Evolutionary conservation across 345 rosid genomes (phyloP).

Genomic region (Pistacia atlantica): DNA sequence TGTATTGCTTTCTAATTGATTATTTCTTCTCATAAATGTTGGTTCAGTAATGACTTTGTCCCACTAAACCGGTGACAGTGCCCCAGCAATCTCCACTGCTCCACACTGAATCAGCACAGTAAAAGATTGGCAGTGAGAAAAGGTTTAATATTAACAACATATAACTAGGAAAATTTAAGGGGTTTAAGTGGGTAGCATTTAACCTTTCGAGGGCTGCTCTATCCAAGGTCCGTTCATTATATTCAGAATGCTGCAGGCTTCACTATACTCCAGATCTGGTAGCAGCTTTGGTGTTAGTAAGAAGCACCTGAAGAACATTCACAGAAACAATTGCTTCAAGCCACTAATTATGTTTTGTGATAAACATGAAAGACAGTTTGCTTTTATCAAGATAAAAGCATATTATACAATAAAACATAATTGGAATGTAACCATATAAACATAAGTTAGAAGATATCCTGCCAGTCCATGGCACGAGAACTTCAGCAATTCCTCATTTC

Average conservation of each 20-base stretch:
- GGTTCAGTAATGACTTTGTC: slow-evolving; percentile 29
- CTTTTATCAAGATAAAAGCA: neutral
- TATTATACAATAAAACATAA: too few species aligned
- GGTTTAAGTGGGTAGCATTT: neutral
- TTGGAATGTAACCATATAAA: too few species aligned
- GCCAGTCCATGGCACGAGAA: too few species aligned
- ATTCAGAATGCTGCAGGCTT: slow-evolving; percentile 87
- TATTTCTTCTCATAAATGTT: neutral
- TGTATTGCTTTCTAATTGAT: neutral
- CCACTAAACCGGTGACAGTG: slow-evolving; percentile 39
- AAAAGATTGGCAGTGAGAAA: slow-evolving; percentile 1
- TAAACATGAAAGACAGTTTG: neutral
- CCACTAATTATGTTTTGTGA: neutral
- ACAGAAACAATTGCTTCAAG: neutral
- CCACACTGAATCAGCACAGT: slow-evolving; percentile 54
- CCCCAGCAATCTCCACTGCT: slow-evolving; percentile 73
- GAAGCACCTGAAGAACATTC: slow-evolving; percentile 63
- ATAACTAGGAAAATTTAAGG: too few species aligned
- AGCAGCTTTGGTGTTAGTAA: slow-evolving; percentile 87
- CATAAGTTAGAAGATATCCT: neutral
- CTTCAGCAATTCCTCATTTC: too few species aligned
- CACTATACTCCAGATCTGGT: slow-evolving; percentile 83
- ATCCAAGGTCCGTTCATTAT: slow-evolving; percentile 99
- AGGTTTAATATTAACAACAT: neutral
- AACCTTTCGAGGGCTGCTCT: slow-evolving; percentile 77